Conservation (phyloP, 2,329 filamentous ascomycete genomes). For the Zymoseptoria pseudotritici region DNA sequence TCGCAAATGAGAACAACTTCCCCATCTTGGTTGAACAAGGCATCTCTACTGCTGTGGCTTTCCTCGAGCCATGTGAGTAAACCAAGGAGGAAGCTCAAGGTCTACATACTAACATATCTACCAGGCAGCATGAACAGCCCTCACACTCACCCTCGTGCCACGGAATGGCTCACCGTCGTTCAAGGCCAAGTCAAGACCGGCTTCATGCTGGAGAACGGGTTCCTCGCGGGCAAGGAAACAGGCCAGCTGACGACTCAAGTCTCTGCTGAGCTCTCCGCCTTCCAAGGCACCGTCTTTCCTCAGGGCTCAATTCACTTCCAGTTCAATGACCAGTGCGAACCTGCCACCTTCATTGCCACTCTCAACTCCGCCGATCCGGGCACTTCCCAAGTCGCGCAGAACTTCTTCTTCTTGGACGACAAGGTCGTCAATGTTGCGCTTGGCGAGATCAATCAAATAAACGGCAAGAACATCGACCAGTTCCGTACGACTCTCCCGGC, state of each 20-base stretch:
- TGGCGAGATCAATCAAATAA: slow-evolving; percentile 7
- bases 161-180: slow-evolving; percentile 42
- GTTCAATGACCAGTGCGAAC: slow-evolving; percentile 41
- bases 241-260: slow-evolving; percentile 29
- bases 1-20: slow-evolving; percentile 13
- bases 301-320: slow-evolving; percentile 43
- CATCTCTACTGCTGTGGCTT: slow-evolving; percentile 9
- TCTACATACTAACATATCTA: background rate
- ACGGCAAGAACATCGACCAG: slow-evolving; percentile 11
- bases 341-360: slow-evolving; percentile 37
- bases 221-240: slow-evolving; percentile 17
- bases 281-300: slow-evolving; percentile 43
- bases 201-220: slow-evolving; percentile 42
- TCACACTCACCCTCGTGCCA: slow-evolving; percentile 43
- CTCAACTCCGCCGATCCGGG: slow-evolving; percentile 40
- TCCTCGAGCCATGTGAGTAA: slow-evolving; percentile 30
- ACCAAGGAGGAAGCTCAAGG: background rate
- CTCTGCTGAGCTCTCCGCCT: slow-evolving; percentile 33
- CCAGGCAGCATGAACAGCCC: slow-evolving; percentile 35
- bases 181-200: slow-evolving; percentile 37
- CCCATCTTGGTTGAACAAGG: slow-evolving; percentile 13
- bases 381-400: slow-evolving; percentile 36
- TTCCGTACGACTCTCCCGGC: slow-evolving; percentile 9
- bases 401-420: slow-evolving; percentile 30
- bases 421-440: slow-evolving; percentile 10